Evolutionary conservation across 768 basidiomycete species (phyloP), one percentile per base, ranked within the genome.

Genomic region (Xerocomus spinulosus): DNA sequence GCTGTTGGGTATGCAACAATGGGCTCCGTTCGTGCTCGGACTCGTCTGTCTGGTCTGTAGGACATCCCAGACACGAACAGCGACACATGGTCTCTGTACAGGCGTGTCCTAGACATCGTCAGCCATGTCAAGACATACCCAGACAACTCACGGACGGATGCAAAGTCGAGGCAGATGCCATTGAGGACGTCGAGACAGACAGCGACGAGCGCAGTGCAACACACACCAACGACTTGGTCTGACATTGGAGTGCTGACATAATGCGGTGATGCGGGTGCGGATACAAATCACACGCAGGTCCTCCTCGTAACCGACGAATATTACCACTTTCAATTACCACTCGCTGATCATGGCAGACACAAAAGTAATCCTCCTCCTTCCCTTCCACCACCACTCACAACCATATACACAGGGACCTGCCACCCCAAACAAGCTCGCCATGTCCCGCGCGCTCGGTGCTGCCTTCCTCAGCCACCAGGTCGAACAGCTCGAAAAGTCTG

Each of bases 391-490:
- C 15, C 21, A 10, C 36, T 44, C 23, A 43, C 29, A 28, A 28
- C 12, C 14, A 13, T 14, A 15, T 39, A 3, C 7, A 13, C 21
- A 64, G 64, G 59, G 52, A 14, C 53, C 62, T 41, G 47, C 58
- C 47, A 44, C 68, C 42, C 63, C 64, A 28, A 81, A 78, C 67
- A 85, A 84, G 64, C 64, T 86, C 34, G 87, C 87, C 48, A 87
- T 92, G 86, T 91, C 89, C 47, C 80, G 83, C 52, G 89, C 90
- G 1, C 79, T 92, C 32, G 90, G 90, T 17, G 88, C 89, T 24
- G 90, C 90, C 3, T 91, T 91, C 63, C 77, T 92, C 50, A 85
- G 78, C 53, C 89, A 92, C 57, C 88, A 92, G 58, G 90, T 92
- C 36, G 87, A 91, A 56, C 85, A 91, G 60, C 82, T 92, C 45